Percentiles rank a stretch among this genome's conserved stretches.
These are phyloP conservation scores for Phytophthora ramorum DNA, from an alignment of 352 stramenopile species.

Conservation along the genomic window DNA sequence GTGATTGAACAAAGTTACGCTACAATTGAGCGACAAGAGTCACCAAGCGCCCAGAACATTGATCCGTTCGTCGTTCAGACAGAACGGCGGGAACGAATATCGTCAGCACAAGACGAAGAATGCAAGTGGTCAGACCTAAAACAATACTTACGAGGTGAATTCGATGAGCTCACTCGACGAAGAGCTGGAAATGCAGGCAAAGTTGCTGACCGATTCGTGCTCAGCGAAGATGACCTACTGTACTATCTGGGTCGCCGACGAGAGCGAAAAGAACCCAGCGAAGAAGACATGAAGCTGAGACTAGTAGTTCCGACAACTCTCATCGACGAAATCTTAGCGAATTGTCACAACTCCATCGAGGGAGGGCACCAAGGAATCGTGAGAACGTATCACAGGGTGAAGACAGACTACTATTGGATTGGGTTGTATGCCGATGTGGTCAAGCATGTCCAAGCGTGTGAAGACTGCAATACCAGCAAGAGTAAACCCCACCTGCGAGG, in stretches of 20 bases:
- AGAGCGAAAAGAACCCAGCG: background rate
- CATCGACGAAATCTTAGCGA: slow-evolving; percentile 9
- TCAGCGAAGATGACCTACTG: slow-evolving; percentile 3
- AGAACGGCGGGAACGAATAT: slow-evolving; percentile 1
- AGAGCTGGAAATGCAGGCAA: background rate
- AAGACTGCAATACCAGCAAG: background rate
- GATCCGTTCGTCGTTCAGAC: slow-evolving; percentile 7
- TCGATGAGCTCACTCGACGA: background rate
- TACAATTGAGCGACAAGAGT: too few relatives aligned
- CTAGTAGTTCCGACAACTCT: slow-evolving; percentile 10
- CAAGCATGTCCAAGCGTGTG: slow-evolving; percentile 3
- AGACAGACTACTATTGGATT: slow-evolving; percentile 10
- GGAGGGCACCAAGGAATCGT: background rate
- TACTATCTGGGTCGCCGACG: background rate
- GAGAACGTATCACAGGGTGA: slow-evolving; percentile 6
- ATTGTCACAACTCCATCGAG: slow-evolving; percentile 10
- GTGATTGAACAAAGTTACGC: background rate
- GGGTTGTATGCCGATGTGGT: slow-evolving; percentile 10
- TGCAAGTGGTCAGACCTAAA: slow-evolving; percentile 6
- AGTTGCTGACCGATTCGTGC: slow-evolving; percentile 4
- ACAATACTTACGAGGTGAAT: background rate
- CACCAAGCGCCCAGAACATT: background rate
- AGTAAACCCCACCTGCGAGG: background rate
- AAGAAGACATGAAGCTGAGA: background rate
- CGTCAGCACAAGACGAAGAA: slow-evolving; percentile 7